Evolutionary conservation across 805 yeast species (phyloP).

Genomic region (Clavispora asparagi): DNA sequence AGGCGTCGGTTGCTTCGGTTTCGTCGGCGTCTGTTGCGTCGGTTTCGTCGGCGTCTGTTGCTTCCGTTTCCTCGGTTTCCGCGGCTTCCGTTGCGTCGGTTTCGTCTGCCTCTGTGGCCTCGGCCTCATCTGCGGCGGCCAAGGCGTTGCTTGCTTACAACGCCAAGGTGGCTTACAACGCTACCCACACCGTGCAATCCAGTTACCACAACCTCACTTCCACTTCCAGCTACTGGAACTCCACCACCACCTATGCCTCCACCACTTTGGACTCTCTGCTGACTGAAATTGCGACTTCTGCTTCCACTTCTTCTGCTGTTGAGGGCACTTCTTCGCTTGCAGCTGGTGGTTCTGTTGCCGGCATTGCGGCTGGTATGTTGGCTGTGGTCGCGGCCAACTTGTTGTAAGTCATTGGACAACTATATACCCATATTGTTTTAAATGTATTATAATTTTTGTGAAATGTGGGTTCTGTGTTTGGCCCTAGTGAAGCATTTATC

Average conservation of each 20-base stretch:
- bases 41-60: too few species aligned
- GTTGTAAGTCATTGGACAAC: conserved; percentile 1
- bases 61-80: too few species aligned
- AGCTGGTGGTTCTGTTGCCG: conserved; percentile 12
- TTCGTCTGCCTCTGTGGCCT: too few species aligned
- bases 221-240: conserved; percentile 4
- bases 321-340: neutral
- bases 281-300: neutral
- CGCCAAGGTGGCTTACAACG: conserved; percentile 12
- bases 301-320: conserved; percentile 19
- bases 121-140: too few species aligned
- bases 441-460: neutral
- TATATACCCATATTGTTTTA: neutral
- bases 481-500: too few species aligned
- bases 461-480: too few species aligned
- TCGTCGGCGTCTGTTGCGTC: neutral
- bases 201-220: conserved; percentile 1
- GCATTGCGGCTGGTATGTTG: conserved; percentile 16
- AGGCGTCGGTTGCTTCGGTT: too few species aligned
- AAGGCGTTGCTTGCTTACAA: neutral
- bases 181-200: conserved; percentile 23
- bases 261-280: conserved; percentile 4
- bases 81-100: neutral
- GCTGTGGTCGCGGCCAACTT: conserved; percentile 32
- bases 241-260: conserved; percentile 5